phyloP scores from a whole-genome alignment of 495 filamentous ascomycete genomes.

The Penicillium subrubescens region DNA sequence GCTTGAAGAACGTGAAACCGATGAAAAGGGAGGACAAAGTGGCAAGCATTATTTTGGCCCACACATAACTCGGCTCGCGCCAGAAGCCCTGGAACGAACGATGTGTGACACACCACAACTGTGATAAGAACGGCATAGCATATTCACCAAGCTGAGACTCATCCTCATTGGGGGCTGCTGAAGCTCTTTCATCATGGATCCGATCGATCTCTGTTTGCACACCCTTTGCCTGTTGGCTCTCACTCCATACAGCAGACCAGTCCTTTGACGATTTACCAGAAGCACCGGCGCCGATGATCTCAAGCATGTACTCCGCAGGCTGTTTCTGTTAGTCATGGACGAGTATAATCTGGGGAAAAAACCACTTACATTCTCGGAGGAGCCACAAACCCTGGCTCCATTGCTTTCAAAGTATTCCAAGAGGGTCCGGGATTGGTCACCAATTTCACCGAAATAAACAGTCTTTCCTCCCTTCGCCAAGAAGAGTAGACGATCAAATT shows the following conservation, averaged over 20 bases:
- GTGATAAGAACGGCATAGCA: slow-evolving; percentile 54
- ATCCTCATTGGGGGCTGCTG: slow-evolving; percentile 15
- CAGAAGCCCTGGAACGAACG: slow-evolving; percentile 57
- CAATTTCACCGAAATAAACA: slow-evolving; percentile 91
- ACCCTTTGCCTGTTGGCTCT: slow-evolving; percentile 64
- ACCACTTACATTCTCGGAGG: slow-evolving; percentile 71
- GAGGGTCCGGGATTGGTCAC: slow-evolving; percentile 69
- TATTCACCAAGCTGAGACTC: slow-evolving; percentile 39
- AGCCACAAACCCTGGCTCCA: slow-evolving; percentile 68
- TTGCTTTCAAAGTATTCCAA: slow-evolving; percentile 77
- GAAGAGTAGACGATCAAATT: slow-evolving; percentile 88
- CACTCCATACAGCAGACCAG: slow-evolving; percentile 76
- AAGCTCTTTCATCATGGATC: slow-evolving; percentile 56
- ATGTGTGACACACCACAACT: slow-evolving; percentile 51
- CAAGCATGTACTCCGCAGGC: slow-evolving; percentile 92
- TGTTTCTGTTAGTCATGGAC: slow-evolving; percentile 12
- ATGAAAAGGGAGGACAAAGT: slow-evolving; percentile 67
- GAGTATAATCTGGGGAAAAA: slow-evolving; percentile 3
- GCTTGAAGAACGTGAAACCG: slow-evolving; percentile 83
- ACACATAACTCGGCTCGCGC: slow-evolving; percentile 60
- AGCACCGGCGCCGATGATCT: slow-evolving; percentile 63
- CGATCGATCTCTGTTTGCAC: slow-evolving; percentile 67
- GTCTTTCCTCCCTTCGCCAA: slow-evolving; percentile 78
- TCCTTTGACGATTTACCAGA: slow-evolving; percentile 75
- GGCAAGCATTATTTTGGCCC: slow-evolving; percentile 55